phyloP scores from a whole-genome alignment of 108 stramenopile genomes.

The Pseudonitzschia multistriata region DNA sequence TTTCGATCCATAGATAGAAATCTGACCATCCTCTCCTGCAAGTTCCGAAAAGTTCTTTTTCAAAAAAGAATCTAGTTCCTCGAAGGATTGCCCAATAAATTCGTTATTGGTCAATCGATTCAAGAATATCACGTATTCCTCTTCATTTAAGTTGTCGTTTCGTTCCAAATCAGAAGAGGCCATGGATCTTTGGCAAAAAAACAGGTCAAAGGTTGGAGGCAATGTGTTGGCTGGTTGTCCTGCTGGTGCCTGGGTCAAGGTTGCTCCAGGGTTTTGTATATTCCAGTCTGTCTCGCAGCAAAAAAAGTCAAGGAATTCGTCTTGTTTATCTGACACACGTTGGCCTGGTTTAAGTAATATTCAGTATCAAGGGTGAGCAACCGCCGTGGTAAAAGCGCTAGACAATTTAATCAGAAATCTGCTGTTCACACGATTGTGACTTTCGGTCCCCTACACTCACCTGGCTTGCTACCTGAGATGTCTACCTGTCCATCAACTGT shows the following conservation, averaged over 20 bases:
- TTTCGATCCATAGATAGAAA: conserved; percentile 40
- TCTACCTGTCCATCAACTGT: conserved; percentile 23
- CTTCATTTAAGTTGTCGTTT: conserved; percentile 23
- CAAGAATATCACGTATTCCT: conserved; percentile 42
- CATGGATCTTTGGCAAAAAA: conserved; percentile 27
- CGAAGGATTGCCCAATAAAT: conserved; percentile 16
- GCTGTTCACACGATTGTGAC: neutral
- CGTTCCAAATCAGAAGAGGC: conserved; percentile 32
- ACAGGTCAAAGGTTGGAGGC: conserved; percentile 17
- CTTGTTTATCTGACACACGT: conserved; percentile 17
- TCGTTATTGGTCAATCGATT: conserved; percentile 31
- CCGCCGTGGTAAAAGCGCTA: neutral
- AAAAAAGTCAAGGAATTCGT: conserved; percentile 19
- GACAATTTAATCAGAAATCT: neutral
- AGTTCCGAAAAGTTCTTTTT: conserved; percentile 32
- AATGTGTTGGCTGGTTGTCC: conserved; percentile 7
- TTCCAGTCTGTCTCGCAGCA: conserved; percentile 36
- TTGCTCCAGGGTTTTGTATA: conserved; percentile 18
- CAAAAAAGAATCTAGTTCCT: conserved; percentile 21
- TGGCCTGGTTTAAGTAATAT: neutral
- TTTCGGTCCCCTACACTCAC: neutral
- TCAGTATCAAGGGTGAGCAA: neutral
- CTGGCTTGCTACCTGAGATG: conserved; percentile 33
- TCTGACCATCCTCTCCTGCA: conserved; percentile 19
- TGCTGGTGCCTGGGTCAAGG: neutral